A percentile compares a stretch with the other conserved stretches of the same genome.
Evolutionary conservation across 1,284 basidiomycete species (phyloP).

Genomic region (Sparassis latifolia): DNA sequence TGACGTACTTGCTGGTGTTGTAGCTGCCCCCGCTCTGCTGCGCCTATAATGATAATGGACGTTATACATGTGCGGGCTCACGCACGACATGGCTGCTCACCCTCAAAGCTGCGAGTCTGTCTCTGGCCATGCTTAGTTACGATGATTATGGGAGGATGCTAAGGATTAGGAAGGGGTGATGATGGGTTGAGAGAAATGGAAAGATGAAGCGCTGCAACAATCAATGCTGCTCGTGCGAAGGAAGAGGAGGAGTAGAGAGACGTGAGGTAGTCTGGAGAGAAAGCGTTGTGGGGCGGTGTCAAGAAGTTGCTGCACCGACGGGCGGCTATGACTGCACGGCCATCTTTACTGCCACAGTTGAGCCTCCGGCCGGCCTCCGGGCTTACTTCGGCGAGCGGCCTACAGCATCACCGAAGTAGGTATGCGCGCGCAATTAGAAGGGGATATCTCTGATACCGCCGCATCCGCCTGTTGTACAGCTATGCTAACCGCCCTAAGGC

Average conservation of each 20-base stretch:
- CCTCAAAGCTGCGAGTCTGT: slow-evolving; percentile 79
- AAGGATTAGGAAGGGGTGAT: slow-evolving; percentile 8
- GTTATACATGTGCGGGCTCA: too few relatives aligned
- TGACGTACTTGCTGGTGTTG: slow-evolving; percentile 45
- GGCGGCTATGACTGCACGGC: too few relatives aligned
- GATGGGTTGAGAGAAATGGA: slow-evolving; percentile 4
- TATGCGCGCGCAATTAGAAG: too few relatives aligned
- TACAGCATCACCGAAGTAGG: too few relatives aligned
- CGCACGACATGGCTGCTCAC: slow-evolving; percentile 30
- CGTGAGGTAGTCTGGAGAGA: slow-evolving; percentile 8
- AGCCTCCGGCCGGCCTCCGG: too few relatives aligned
- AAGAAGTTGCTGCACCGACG: not conserved
- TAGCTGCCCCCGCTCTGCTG: slow-evolving; percentile 56
- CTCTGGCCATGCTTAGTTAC: slow-evolving; percentile 58
- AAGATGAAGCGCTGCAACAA: slow-evolving; percentile 16
- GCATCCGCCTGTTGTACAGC: too few relatives aligned
- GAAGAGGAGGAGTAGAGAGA: slow-evolving; percentile 9
- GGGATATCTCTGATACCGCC: too few relatives aligned
- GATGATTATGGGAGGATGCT: slow-evolving; percentile 16
- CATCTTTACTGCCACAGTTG: too few relatives aligned
- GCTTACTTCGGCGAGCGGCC: too few relatives aligned
- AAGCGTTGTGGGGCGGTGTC: slow-evolving; percentile 7
- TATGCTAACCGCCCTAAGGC: too few relatives aligned
- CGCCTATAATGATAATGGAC: slow-evolving; percentile 37
- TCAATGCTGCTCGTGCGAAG: slow-evolving; percentile 25